phyloP scores from a whole-genome alignment of 176 grass and related monocot species.

The Saccharum officinarum region DNA sequence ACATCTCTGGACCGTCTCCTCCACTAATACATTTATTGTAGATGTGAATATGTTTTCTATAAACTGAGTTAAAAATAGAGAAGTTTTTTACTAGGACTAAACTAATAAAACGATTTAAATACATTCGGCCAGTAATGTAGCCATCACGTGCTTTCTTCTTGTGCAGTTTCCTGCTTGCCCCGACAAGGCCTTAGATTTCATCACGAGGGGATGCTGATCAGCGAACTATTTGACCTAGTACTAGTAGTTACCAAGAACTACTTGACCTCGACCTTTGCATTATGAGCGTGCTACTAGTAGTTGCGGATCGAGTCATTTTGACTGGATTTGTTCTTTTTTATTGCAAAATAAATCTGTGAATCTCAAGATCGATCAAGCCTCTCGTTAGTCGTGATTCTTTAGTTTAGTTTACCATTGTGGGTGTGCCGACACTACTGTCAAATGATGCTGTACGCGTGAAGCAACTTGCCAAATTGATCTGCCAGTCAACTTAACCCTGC shows the following conservation, averaged over 20 bases:
- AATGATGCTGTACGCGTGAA: background rate
- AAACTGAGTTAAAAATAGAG: too few relatives aligned
- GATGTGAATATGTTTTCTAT: too few relatives aligned
- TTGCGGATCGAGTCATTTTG: background rate
- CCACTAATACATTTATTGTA: too few relatives aligned
- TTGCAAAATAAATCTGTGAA: background rate
- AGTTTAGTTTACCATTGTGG: background rate
- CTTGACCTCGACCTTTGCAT: background rate
- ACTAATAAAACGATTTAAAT: too few relatives aligned
- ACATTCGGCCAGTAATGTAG: background rate
- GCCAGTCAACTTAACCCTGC: background rate
- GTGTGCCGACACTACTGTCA: background rate
- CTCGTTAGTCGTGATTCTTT: background rate
- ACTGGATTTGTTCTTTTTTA: background rate
- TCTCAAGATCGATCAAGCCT: background rate
- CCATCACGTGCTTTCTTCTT: background rate
- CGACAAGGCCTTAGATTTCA: background rate
- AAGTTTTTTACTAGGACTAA: background rate
- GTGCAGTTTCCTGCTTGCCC: background rate
- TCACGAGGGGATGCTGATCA: background rate
- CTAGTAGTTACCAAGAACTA: background rate
- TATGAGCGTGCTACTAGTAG: background rate
- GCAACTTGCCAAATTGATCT: slow-evolving; percentile 6
- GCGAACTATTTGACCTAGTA: background rate
- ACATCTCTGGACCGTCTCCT: too few relatives aligned